Evolutionary conservation across 1,139 yeast species (phyloP).

Genomic region (Candida tropicalis): DNA sequence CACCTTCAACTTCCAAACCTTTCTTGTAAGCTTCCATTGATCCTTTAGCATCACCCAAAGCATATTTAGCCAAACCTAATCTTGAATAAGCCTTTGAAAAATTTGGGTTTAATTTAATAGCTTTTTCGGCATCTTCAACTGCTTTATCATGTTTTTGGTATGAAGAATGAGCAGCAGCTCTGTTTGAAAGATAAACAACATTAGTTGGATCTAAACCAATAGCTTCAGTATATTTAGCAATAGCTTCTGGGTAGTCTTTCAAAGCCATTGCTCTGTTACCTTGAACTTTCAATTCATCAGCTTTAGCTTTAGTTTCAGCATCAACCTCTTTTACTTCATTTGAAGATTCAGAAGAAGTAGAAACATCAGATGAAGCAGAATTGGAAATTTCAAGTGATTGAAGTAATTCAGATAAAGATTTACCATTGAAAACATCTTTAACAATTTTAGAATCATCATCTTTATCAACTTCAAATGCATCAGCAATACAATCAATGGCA

Average conservation of each 20-base stretch:
- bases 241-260: constrained; percentile 69
- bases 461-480: constrained; percentile 74
- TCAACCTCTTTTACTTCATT: constrained; percentile 45
- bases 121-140: constrained; percentile 77
- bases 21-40: constrained; percentile 88
- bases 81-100: constrained; percentile 95
- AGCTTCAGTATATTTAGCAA: constrained; percentile 81
- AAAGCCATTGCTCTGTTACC: constrained; percentile 94
- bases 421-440: constrained; percentile 47
- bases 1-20: constrained; percentile 89
- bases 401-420: constrained; percentile 51
- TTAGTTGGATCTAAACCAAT: constrained; percentile 68
- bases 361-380: constrained; percentile 24
- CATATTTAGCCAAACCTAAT: constrained; percentile 89
- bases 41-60: constrained; percentile 85
- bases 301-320: constrained; percentile 63
- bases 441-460: constrained; percentile 41
- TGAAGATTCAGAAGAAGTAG: constrained; percentile 18
- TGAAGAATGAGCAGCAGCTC: constrained; percentile 97
- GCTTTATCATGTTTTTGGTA: constrained; percentile 75
- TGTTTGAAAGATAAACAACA: constrained; percentile 85
- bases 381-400: constrained; percentile 17
- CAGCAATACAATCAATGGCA: constrained; percentile 90
- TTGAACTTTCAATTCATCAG: constrained; percentile 81
- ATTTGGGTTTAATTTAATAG: constrained; percentile 73